A percentile compares a stretch with the other conserved stretches of the same genome.
These are phyloP conservation scores for Dryadomyces quercivorus DNA, from an alignment of 2,329 filamentous ascomycete genomes.

Conservation along the genomic window DNA sequence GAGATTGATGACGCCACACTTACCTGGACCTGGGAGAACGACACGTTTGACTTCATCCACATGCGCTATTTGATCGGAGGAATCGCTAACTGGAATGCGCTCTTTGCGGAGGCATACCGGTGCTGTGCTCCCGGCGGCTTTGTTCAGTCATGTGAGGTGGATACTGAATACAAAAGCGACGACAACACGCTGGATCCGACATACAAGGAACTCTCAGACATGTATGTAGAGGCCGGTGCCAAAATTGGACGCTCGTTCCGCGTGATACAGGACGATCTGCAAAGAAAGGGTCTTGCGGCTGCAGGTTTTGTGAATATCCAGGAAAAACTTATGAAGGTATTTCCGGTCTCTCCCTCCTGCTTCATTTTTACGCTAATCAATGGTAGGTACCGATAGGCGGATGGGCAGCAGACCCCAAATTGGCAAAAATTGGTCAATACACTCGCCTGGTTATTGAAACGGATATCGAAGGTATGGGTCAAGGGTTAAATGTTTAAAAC, in stretches of 20 bases:
- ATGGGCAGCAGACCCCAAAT: not conserved
- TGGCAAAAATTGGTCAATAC: not conserved
- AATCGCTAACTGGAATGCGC: not conserved
- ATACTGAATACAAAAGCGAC: slow-evolving; percentile 26
- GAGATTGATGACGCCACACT: slow-evolving; percentile 49
- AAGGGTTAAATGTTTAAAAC: too few species aligned
- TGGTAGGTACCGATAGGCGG: not conserved
- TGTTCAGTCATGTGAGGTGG: slow-evolving; percentile 35
- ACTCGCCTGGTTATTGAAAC: not conserved
- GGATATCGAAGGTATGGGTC: not conserved
- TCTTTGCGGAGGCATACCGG: not conserved
- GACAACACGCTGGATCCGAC: slow-evolving; percentile 27
- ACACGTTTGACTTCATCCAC: slow-evolving; percentile 44
- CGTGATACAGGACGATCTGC: slow-evolving; percentile 12
- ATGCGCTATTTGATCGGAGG: slow-evolving; percentile 14
- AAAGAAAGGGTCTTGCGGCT: slow-evolving; percentile 20
- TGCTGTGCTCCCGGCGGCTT: slow-evolving; percentile 27
- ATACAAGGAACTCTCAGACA: slow-evolving; percentile 18
- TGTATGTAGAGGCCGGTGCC: slow-evolving; percentile 14
- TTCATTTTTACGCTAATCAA: not conserved
- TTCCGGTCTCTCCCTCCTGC: not conserved
- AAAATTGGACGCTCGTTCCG: slow-evolving; percentile 24
- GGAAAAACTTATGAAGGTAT: not conserved
- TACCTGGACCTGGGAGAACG: slow-evolving; percentile 31
- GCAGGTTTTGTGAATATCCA: slow-evolving; percentile 29